Evolutionary conservation across 2,329 filamentous ascomycete species (phyloP), one percentile per base, ranked within the genome.

Genomic region (Cordyceps tenuipes): DNA sequence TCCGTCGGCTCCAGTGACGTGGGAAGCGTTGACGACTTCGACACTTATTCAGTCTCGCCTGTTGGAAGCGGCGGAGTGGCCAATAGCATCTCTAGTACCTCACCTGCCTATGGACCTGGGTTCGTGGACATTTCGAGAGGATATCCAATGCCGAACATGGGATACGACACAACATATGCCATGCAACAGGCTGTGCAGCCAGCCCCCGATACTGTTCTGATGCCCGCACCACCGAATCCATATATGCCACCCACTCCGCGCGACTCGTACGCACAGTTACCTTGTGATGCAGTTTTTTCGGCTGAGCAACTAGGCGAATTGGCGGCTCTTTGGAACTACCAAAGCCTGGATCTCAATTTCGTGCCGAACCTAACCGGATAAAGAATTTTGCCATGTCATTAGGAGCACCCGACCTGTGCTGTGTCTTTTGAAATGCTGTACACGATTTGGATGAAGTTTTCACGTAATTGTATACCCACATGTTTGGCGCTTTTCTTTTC

Each of bases 231-330:
- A 9, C 43, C 44, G 7, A 66, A 55, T 36, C 50, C 53, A 5
- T 60, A 44, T 55, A 63, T 57, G 61, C 64, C 57, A n/a, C 61
- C 63, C 10, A 55, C 55, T 10, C 61, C 59, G 0, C 62, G 65
- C 13, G 58, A 62, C 2, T 36, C 61, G 10, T 64, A 62, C 36
- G 57, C 59, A 15, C 60, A 54, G 50, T 62, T 62, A 23, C 56
- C 61, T 5, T 70, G 71, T 50, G 67, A 65, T 7, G 64, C 23
- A 23, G 23, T 65, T 43, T 69, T 72, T 23, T 68, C 69, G 3
- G 68, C 71, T n/a, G 64, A 67, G 21, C 69, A 72, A n/a, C 64
- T 73, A 26, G 71, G 71, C 12, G 68, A 71, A 7, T 54, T 73
- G 58, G 70, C 70, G 4, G 64, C 62, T 7, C 57, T 73, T 23